These are phyloP conservation scores for Tulasnella calospora DNA, from an alignment of 768 basidiomycete species.

Conservation along the genomic window DNA sequence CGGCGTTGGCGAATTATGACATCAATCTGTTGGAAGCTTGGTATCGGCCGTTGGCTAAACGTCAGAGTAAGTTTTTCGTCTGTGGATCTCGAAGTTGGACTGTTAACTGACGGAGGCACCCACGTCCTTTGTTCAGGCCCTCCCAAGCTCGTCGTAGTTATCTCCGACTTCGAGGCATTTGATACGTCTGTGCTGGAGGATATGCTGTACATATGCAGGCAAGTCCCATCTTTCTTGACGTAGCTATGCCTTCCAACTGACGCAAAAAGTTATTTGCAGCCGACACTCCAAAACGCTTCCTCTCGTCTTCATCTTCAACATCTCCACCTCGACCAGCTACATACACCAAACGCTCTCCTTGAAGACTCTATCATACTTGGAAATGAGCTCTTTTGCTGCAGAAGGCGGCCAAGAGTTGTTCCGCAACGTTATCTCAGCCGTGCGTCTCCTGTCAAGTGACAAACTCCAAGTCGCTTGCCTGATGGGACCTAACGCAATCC, in stretches of 20 bases:
- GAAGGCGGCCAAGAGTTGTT: slow-evolving; percentile 7
- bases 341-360: slow-evolving; percentile 2
- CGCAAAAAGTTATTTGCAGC: neutral
- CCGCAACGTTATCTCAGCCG: neutral
- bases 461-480: neutral
- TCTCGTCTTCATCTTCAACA: slow-evolving; percentile 12
- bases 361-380: neutral
- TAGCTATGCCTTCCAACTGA: neutral
- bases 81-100: neutral
- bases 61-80: neutral
- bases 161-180: slow-evolving; percentile 18
- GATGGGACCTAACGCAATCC: neutral
- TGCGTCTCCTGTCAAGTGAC: neutral
- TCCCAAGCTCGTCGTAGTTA: slow-evolving; percentile 11
- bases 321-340: slow-evolving; percentile 2
- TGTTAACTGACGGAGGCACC: neutral
- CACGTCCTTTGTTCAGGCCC: neutral
- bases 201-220: slow-evolving; percentile 19
- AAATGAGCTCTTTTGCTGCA: slow-evolving; percentile 11
- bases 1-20: slow-evolving; percentile 11
- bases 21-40: slow-evolving; percentile 16
- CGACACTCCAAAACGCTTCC: slow-evolving; percentile 8
- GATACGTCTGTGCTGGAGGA: neutral
- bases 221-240: neutral
- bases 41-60: neutral